phyloP scores from a whole-genome alignment of 805 yeast genomes.

The Brettanomyces custersianus region DNA sequence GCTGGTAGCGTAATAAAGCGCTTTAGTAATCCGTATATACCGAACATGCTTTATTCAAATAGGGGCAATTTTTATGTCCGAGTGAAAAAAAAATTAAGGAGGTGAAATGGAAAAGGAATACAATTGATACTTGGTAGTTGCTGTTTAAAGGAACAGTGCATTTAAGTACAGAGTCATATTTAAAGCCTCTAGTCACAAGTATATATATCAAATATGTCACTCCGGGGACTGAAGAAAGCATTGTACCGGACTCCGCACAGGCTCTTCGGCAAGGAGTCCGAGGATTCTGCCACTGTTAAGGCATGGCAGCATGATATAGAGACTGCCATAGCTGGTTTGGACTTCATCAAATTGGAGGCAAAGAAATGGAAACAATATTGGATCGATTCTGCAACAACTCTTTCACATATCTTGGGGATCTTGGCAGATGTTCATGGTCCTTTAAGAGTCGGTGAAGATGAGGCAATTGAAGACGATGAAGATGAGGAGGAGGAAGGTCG shows the following conservation, averaged over 20 bases:
- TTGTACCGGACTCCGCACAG: conserved; percentile 29
- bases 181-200: background rate
- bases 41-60: too few species aligned
- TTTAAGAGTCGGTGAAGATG: conserved; percentile 14
- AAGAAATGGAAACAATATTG: conserved; percentile 21
- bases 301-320: conserved; percentile 37
- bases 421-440: conserved; percentile 30
- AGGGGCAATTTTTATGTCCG: too few species aligned
- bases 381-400: conserved; percentile 24
- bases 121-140: too few species aligned
- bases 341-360: conserved; percentile 27
- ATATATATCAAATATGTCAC: conserved; percentile 20
- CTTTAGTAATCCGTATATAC: too few species aligned
- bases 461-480: background rate
- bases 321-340: conserved; percentile 34
- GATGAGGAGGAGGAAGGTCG: conserved; percentile 9
- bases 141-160: too few species aligned
- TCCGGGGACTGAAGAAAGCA: conserved; percentile 28
- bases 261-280: conserved; percentile 23
- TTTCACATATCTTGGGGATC: conserved; percentile 23
- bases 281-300: conserved; percentile 31
- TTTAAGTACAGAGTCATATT: too few species aligned
- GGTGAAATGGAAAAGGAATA: too few species aligned
- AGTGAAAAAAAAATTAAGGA: too few species aligned
- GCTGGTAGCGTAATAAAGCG: too few species aligned